Evolutionary conservation across 192 early-diverging fungal genomes (phyloP), one percentile per base, ranked within the genome.

Genomic region (Backusella parvicylindrica): DNA sequence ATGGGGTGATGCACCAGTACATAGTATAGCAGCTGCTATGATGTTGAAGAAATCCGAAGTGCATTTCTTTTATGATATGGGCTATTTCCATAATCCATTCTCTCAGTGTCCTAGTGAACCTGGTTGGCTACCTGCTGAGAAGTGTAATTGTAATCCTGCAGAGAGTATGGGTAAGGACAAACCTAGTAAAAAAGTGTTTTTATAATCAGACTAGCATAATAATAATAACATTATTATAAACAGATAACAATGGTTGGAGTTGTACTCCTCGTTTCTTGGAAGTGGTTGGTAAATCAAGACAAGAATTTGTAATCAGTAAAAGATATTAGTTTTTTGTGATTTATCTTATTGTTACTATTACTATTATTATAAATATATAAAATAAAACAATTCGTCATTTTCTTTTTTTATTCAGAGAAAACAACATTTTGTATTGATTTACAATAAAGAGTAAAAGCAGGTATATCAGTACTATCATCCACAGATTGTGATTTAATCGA

Each of bases 61-160:
- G 16, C 76, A 77, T 21, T 77, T 77, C 64, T 77, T 77, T 50
- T 56, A 77, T 53, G 76, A 77, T 49, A 72, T 77, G 47, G 76
- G 76, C 32, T 77, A 77, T 21, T 66, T 33, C 18, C 76, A 77
- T 33, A 33, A 72, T 16, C 76, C 76, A 2, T 41, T 77, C 71
- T 63, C 56, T 0, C 76, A 77, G 4, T 77, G 76, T 31, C 76
- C 76, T 53, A 56, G 18, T 30, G 70, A 60, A 33, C 78, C 73
- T 18, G 68, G 81, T 15, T 47, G 56, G 38, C 2, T 73, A 16
- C 35, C 71, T 13, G 16, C 18, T 6, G 21, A 31, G 11, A 77
- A 77, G 33, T 77, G 76, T 50, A 26, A 71, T 47, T 77, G 76
- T 35, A 73, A 73, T 64, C 31, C 76, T 21, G 64, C n/a, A 30